These are phyloP conservation scores for Trypanosoma boissoni DNA, from an alignment of 208 protist species.

Conservation along the genomic window DNA sequence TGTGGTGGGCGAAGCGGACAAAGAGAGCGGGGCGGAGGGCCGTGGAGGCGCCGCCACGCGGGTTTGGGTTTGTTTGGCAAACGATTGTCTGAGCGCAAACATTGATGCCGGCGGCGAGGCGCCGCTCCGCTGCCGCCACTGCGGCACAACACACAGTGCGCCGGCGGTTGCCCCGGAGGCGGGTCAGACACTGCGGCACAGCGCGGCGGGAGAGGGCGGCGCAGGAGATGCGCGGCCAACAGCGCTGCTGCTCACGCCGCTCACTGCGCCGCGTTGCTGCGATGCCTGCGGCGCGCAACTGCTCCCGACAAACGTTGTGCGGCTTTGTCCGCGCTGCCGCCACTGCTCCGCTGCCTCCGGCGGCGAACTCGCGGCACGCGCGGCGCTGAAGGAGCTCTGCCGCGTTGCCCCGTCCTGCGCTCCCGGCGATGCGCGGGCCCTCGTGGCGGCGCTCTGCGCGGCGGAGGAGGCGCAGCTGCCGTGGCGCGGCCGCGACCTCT, in stretches of 20 bases:
- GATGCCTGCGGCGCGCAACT: slow-evolving; percentile 17
- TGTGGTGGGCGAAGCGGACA: not conserved
- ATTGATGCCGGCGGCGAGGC: not conserved
- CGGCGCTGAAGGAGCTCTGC: slow-evolving; percentile 14
- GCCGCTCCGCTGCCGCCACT: slow-evolving; percentile 13
- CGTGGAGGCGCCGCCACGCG: slow-evolving; percentile 1
- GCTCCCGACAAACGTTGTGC: slow-evolving; percentile 18
- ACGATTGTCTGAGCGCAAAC: slow-evolving; percentile 65
- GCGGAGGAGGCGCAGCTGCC: slow-evolving; percentile 39
- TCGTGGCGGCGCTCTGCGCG: slow-evolving; percentile 4
- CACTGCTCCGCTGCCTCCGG: slow-evolving; percentile 11
- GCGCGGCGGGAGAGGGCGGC: not conserved
- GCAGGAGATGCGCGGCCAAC: not conserved
- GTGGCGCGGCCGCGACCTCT: slow-evolving; percentile 59
- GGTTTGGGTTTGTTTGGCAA: slow-evolving; percentile 61
- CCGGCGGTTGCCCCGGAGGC: slow-evolving; percentile 10
- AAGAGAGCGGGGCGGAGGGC: slow-evolving; percentile 13
- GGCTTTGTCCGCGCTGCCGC: slow-evolving; percentile 14
- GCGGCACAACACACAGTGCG: slow-evolving; percentile 11
- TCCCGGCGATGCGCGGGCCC: slow-evolving; percentile 1
- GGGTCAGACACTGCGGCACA: slow-evolving; percentile 12
- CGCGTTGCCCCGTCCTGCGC: slow-evolving; percentile 8
- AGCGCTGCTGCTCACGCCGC: slow-evolving; percentile 14
- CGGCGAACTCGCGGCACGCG: slow-evolving; percentile 13
- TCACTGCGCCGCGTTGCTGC: slow-evolving; percentile 7